Evolutionary conservation across 2,329 filamentous ascomycete species (phyloP).

Genomic region (Chrysosporium queenslandicum): DNA sequence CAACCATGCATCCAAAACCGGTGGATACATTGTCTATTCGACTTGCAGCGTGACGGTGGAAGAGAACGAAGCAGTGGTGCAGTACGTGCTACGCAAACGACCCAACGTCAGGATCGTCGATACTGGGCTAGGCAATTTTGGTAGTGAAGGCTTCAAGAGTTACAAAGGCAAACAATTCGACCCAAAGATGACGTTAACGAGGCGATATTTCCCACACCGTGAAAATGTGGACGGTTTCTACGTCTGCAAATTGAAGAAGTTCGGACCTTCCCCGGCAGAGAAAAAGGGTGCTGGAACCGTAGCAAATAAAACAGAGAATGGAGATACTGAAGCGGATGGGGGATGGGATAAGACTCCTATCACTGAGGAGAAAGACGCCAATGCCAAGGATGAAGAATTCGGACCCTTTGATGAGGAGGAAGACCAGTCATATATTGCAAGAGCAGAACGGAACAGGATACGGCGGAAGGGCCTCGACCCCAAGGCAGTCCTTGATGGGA

Average conservation of each 20-base stretch:
- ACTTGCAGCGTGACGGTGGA: conserved; percentile 92
- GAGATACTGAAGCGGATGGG: conserved; percentile 35
- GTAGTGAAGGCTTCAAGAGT: conserved; percentile 81
- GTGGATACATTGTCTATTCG: conserved; percentile 92
- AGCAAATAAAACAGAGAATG: conserved; percentile 21
- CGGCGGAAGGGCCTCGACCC: conserved; percentile 66
- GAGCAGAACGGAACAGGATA: conserved; percentile 63
- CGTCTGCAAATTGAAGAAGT: conserved; percentile 95
- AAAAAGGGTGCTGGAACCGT: conserved; percentile 22
- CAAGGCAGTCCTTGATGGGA: conserved; percentile 43
- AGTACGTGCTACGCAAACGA: conserved; percentile 82
- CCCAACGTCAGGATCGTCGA: conserved; percentile 92
- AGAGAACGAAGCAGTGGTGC: conserved; percentile 86
- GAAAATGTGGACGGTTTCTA: conserved; percentile 98
- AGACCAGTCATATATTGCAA: conserved; percentile 61
- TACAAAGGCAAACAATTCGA: conserved; percentile 91
- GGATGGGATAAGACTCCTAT: conserved; percentile 62
- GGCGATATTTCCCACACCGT: conserved; percentile 79
- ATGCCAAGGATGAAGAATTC: conserved; percentile 47
- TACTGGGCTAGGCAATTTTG: conserved; percentile 72
- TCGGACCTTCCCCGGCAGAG: conserved; percentile 55
- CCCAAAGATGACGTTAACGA: conserved; percentile 67
- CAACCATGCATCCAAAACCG: conserved; percentile 81
- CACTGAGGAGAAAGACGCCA: conserved; percentile 31
- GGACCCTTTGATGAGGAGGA: conserved; percentile 65